Percentiles rank a stretch among this genome's conserved stretches.
Evolutionary conservation across 345 rosid species (phyloP).

Genomic region (Anacardium occidentale): DNA sequence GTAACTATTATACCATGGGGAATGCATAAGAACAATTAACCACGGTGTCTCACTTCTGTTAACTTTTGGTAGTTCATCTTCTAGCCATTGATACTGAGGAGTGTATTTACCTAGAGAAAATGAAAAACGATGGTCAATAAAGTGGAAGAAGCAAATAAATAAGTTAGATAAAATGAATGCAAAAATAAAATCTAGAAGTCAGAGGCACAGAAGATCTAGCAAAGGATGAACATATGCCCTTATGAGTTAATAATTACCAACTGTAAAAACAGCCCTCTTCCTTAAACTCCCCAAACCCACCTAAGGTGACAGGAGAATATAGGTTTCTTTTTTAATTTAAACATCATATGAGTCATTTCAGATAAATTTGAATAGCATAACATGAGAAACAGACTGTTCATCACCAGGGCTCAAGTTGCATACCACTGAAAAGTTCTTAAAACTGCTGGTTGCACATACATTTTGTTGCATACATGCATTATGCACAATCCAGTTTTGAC

Average conservation of each 20-base stretch:
- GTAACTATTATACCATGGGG: slow-evolving; percentile 94
- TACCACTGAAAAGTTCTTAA: not conserved
- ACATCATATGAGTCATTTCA: too few relatives aligned
- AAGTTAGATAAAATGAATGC: too few relatives aligned
- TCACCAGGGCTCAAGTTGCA: too few relatives aligned
- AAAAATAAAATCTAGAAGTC: not conserved
- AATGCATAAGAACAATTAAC: slow-evolving; percentile 79
- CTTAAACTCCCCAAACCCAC: too few relatives aligned
- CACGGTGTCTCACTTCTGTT: slow-evolving; percentile 86
- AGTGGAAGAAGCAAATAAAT: not conserved
- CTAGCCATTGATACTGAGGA: slow-evolving; percentile 78
- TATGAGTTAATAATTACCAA: too few relatives aligned
- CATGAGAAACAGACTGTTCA: too few relatives aligned
- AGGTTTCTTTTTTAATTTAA: too few relatives aligned
- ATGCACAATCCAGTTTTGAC: not conserved
- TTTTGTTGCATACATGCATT: not conserved
- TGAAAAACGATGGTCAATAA: not conserved
- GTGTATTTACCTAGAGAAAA: slow-evolving; percentile 62
- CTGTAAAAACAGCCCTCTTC: too few relatives aligned
- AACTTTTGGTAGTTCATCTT: slow-evolving; percentile 69
- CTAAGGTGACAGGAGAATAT: too few relatives aligned
- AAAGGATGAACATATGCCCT: not conserved
- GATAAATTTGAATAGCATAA: too few relatives aligned
- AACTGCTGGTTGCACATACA: not conserved
- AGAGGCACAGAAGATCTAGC: not conserved